Percentiles rank a stretch among this genome's conserved stretches.
Evolutionary conservation across 2,329 filamentous ascomycete genomes (phyloP).

Genomic region (Clonostachys rosea): DNA sequence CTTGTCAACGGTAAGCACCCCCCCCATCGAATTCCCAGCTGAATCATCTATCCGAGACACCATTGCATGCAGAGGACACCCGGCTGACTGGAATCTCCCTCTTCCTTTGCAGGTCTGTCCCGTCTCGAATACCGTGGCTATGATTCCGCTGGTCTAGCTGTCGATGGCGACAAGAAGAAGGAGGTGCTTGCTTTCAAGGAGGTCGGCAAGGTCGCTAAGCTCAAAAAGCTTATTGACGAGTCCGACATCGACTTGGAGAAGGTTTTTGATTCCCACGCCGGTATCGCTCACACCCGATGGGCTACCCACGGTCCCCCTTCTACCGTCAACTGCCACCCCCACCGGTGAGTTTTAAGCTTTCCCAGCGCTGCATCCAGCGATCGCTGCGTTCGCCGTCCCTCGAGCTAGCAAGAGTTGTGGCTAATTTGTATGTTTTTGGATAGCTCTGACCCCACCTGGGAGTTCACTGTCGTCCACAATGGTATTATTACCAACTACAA

Average conservation of each 20-base stretch:
- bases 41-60: conserved; percentile 68
- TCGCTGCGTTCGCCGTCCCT: not conserved
- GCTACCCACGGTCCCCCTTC: conserved; percentile 95
- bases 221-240: conserved; percentile 87
- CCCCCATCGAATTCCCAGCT: conserved; percentile 11
- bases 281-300: conserved; percentile 98
- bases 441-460: conserved; percentile 90
- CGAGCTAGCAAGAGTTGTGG: conserved; percentile 9
- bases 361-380: too few species aligned
- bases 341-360: conserved; percentile 62
- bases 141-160: conserved; percentile 91
- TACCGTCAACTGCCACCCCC: conserved; percentile 94
- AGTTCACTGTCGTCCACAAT: conserved; percentile 98
- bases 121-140: conserved; percentile 98
- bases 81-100: conserved; percentile 16
- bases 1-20: conserved; percentile 79
- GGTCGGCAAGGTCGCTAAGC: conserved; percentile 97
- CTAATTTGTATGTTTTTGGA: conserved; percentile 6
- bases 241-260: conserved; percentile 81
- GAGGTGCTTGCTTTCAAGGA: conserved; percentile 98
- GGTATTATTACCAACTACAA: conserved; percentile 99
- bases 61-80: conserved; percentile 20
- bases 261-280: conserved; percentile 95
- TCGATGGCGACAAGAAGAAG: conserved; percentile 98
- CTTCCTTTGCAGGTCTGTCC: conserved; percentile 57